Evolutionary conservation across 768 basidiomycete genomes (phyloP), one percentile per base, ranked within the genome.

Genomic region (Tephrocybe rancida): DNA sequence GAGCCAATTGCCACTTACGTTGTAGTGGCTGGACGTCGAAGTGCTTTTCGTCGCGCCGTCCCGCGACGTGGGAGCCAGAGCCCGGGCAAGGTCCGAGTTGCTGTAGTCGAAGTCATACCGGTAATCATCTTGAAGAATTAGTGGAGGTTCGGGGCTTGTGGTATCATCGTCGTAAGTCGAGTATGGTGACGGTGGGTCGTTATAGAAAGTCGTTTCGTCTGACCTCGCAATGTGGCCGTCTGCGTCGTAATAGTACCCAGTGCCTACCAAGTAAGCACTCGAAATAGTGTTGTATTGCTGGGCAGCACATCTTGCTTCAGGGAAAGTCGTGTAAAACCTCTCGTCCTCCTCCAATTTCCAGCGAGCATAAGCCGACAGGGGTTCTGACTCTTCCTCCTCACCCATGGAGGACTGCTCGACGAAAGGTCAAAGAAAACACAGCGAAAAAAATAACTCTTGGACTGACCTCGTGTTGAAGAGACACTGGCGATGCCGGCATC

Each of bases 291-390:
- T 52, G 45, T 63, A 63, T 24, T 60, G 53, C 7, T 61, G 50
- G 13, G 59, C 52, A 6, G 64, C 57, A 9, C 56, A 63, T 47
- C 64, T 64, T 35, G 73, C 74, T 21, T 63, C 61, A 37, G 74
- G 74, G 54, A 76, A 76, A 11, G 65, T 67, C 11, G 66, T 61
- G 54, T 72, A 77, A 56, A 77, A 78, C 44, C 59, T 54, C 21
- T 72, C 71, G 55, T 77, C 77, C 18, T 69, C 61, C 26, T 75
- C 71, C 26, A 66, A 57, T 56, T 72, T 63, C 52, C 69, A 72
- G 48, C 69, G 66, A 11, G 68, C 64, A 57, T 72, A 74, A n/a
- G 61, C 48, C 2, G 64, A 64, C 34, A 64, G 47, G 6, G 50
- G 51, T 32, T 61, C 52, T 11, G 41, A 32, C 10, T 60, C 44